These are phyloP conservation scores for Tuber indicum DNA, from an alignment of 495 filamentous ascomycete genomes.

Conservation along the genomic window DNA sequence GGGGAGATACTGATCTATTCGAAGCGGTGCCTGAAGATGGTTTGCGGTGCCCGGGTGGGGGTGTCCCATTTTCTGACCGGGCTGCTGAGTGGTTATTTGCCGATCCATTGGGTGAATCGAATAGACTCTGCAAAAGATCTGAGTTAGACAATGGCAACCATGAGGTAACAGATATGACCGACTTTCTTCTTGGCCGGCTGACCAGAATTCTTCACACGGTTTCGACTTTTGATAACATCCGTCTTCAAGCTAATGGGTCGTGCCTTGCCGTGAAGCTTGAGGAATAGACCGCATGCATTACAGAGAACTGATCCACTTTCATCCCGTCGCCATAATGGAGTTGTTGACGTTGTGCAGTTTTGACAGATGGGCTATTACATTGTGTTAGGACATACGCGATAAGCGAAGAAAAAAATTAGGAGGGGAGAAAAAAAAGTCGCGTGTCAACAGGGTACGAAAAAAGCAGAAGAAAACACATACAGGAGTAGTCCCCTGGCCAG, in stretches of 20 bases:
- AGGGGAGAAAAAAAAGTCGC: slow-evolving; percentile 22
- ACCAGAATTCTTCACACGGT: slow-evolving; percentile 87
- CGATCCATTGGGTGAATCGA: slow-evolving; percentile 46
- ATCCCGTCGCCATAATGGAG: slow-evolving; percentile 94
- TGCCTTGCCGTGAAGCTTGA: slow-evolving; percentile 90
- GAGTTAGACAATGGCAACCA: slow-evolving; percentile 22
- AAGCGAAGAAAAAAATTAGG: slow-evolving; percentile 17
- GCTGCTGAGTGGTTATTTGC: slow-evolving; percentile 46
- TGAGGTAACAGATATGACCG: slow-evolving; percentile 28
- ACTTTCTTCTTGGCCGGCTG: slow-evolving; percentile 88
- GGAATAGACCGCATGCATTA: slow-evolving; percentile 94
- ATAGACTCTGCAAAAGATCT: slow-evolving; percentile 46
- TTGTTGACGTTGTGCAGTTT: slow-evolving; percentile 93
- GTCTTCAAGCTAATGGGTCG: slow-evolving; percentile 96
- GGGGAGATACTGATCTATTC: slow-evolving; percentile 74
- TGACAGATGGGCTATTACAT: slow-evolving; percentile 81
- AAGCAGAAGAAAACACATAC: slow-evolving; percentile 33
- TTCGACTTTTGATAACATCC: slow-evolving; percentile 98
- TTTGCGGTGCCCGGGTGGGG: slow-evolving; percentile 49
- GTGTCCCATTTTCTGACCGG: slow-evolving; percentile 54
- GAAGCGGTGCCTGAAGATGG: slow-evolving; percentile 66
- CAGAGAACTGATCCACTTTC: slow-evolving; percentile 95
- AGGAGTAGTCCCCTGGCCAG: slow-evolving; percentile 41
- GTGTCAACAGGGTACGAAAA: slow-evolving; percentile 22
- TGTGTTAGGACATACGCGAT: slow-evolving; percentile 24